phyloP scores from a whole-genome alignment of 768 basidiomycete species.

The Tylopilus plumbeoviolaceoides region DNA sequence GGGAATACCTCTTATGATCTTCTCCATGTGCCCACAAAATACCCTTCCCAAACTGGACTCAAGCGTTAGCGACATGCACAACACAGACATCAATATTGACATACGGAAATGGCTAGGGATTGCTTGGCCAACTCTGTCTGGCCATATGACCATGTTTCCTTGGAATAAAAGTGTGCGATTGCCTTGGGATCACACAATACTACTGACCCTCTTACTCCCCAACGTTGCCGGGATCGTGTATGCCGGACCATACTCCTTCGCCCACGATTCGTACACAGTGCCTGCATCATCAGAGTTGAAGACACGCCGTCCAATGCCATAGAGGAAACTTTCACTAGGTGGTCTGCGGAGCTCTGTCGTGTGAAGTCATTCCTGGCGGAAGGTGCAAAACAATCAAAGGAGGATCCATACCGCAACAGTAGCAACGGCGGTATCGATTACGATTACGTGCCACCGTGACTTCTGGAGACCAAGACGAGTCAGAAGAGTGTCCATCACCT shows the following conservation, averaged over 20 bases:
- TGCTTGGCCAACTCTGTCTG: conserved; percentile 33
- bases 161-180: conserved; percentile 12
- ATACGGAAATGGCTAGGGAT: conserved; percentile 25
- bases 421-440: too few species aligned
- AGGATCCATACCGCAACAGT: too few species aligned
- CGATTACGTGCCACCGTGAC: too few species aligned
- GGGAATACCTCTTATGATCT: too few species aligned
- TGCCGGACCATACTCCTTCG: conserved; percentile 18
- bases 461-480: too few species aligned
- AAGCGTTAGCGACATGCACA: neutral
- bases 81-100: neutral
- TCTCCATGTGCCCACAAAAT: conserved; percentile 27
- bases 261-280: conserved; percentile 21
- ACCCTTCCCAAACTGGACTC: conserved; percentile 24
- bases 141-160: conserved; percentile 34
- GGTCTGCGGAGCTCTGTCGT: conserved; percentile 20
- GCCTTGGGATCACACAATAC: conserved; percentile 41
- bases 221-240: conserved; percentile 17
- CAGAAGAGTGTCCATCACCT: too few species aligned
- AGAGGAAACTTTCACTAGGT: conserved; percentile 14
- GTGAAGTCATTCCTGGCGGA: neutral
- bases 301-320: conserved; percentile 12
- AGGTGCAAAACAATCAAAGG: too few species aligned
- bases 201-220: conserved; percentile 6
- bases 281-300: neutral